Percentiles rank a stretch among this genome's conserved stretches.
phyloP scores from a whole-genome alignment of 2,329 filamentous ascomycete species.

The Fusarium sp. region DNA sequence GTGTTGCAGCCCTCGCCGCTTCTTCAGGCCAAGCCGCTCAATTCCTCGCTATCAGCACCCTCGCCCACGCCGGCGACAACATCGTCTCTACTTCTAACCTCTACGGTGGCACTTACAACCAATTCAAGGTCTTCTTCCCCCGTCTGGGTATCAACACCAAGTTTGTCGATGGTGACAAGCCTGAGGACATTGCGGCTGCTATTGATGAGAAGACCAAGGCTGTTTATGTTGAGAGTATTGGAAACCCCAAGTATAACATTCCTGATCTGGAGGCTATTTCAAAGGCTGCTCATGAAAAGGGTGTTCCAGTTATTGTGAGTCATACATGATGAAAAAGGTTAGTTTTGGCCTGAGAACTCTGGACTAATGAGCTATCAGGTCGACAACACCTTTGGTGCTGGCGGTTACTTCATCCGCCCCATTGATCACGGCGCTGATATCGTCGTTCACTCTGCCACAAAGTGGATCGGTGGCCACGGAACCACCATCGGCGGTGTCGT shows the following conservation, averaged over 20 bases:
- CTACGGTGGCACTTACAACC: conserved; percentile 97
- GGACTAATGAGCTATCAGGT: conserved; percentile 66
- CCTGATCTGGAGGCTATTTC: conserved; percentile 91
- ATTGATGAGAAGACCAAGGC: conserved; percentile 97
- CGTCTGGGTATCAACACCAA: conserved; percentile 90
- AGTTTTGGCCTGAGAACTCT: neutral
- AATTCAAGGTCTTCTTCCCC: conserved; percentile 91
- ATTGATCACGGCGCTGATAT: conserved; percentile 95
- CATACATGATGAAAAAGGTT: no score
- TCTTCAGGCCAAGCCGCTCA: conserved; percentile 91
- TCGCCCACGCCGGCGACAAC: conserved; percentile 92
- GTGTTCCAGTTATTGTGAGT: conserved; percentile 73
- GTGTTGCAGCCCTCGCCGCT: conserved; percentile 85
- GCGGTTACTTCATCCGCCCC: conserved; percentile 87
- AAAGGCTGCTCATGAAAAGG: conserved; percentile 78
- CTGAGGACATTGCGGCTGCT: conserved; percentile 81
- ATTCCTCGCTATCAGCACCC: conserved; percentile 87
- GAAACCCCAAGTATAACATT: conserved; percentile 93
- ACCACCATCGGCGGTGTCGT: conserved; percentile 91
- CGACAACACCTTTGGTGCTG: conserved; percentile 96
- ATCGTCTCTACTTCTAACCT: conserved; percentile 91
- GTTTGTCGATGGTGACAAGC: conserved; percentile 85
- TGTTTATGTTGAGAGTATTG: conserved; percentile 91
- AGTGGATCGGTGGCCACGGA: conserved; percentile 97
- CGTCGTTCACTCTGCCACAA: conserved; percentile 93